A percentile compares a stretch with the other conserved stretches of the same genome.
Conservation (phyloP, 192 early-diverging fungal species). For the Entomortierella chlamydospora region DNA sequence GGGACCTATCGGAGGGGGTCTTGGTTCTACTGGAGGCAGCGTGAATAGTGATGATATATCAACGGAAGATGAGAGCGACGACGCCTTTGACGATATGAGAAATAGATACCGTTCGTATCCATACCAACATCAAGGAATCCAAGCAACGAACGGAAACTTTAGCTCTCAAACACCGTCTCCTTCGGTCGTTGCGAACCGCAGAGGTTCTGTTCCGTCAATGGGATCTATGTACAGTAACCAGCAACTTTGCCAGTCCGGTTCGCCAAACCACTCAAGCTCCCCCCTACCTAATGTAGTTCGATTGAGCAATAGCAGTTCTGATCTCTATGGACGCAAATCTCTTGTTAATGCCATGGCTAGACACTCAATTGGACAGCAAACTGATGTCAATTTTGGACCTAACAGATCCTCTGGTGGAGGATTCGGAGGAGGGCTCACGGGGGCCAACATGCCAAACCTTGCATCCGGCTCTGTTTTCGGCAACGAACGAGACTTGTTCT, state of each 20-base stretch:
- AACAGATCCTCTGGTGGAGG: slow-evolving; percentile 1
- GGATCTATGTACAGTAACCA: slow-evolving; percentile 54
- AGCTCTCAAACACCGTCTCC: neutral
- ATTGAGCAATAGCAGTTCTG: slow-evolving; percentile 43
- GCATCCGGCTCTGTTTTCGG: slow-evolving; percentile 25
- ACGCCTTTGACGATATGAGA: slow-evolving; percentile 41
- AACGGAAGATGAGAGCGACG: slow-evolving; percentile 50
- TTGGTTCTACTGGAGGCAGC: slow-evolving; percentile 33
- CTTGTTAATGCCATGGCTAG: slow-evolving; percentile 37
- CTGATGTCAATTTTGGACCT: slow-evolving; percentile 2
- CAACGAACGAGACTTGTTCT: slow-evolving; percentile 38
- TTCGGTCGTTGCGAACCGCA: slow-evolving; percentile 16
- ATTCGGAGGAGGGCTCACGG: neutral
- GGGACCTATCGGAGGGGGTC: slow-evolving; percentile 38
- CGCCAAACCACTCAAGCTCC: slow-evolving; percentile 7
- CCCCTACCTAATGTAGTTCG: slow-evolving; percentile 31
- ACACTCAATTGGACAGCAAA: slow-evolving; percentile 28
- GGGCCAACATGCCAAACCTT: slow-evolving; percentile 7
- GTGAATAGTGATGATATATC: slow-evolving; percentile 52
- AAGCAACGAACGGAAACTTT: slow-evolving; percentile 3
- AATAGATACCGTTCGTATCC: slow-evolving; percentile 26
- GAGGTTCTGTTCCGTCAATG: slow-evolving; percentile 51
- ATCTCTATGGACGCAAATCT: slow-evolving; percentile 48
- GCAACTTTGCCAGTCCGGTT: slow-evolving; percentile 18
- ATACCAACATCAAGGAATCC: slow-evolving; percentile 6